Evolutionary conservation across 345 rosid genomes (phyloP).

Genomic region (Brassica carinata): DNA sequence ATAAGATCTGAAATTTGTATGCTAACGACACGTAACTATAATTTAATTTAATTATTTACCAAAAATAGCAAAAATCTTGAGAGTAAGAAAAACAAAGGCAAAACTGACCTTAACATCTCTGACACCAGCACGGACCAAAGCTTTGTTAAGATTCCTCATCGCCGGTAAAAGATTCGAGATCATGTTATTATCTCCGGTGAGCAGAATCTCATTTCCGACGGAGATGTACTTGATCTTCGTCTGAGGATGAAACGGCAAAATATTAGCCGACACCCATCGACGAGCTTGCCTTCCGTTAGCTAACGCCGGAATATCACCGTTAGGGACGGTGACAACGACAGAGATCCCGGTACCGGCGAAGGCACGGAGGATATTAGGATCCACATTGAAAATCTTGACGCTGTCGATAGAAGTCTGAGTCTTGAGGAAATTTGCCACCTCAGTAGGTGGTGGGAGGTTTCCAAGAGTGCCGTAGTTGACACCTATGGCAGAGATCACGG

Average conservation of each 20-base stretch:
- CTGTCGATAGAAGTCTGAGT: constrained; percentile 63
- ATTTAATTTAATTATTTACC: not conserved
- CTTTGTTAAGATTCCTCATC: constrained; percentile 57
- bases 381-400: constrained; percentile 66
- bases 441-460: constrained; percentile 72
- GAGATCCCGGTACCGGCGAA: constrained; percentile 65
- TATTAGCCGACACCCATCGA: constrained; percentile 59
- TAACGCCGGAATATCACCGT: constrained; percentile 62
- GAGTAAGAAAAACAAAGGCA: not conserved
- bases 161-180: constrained; percentile 66
- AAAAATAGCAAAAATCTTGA: not conserved
- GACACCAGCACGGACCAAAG: constrained; percentile 62
- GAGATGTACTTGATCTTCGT: constrained; percentile 64
- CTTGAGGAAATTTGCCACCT: constrained; percentile 68
- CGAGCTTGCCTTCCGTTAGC: constrained; percentile 43
- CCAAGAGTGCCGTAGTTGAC: constrained; percentile 80
- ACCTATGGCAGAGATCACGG: constrained; percentile 54
- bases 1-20: not conserved
- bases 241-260: constrained; percentile 64
- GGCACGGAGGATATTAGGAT: constrained; percentile 67
- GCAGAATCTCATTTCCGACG: constrained; percentile 76
- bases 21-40: not conserved
- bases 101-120: constrained; percentile 57
- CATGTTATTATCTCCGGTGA: constrained; percentile 42
- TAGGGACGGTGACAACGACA: constrained; percentile 56